These are phyloP conservation scores for Pleurotus tuber-regium DNA, from an alignment of 768 basidiomycete genomes.

Conservation along the genomic window DNA sequence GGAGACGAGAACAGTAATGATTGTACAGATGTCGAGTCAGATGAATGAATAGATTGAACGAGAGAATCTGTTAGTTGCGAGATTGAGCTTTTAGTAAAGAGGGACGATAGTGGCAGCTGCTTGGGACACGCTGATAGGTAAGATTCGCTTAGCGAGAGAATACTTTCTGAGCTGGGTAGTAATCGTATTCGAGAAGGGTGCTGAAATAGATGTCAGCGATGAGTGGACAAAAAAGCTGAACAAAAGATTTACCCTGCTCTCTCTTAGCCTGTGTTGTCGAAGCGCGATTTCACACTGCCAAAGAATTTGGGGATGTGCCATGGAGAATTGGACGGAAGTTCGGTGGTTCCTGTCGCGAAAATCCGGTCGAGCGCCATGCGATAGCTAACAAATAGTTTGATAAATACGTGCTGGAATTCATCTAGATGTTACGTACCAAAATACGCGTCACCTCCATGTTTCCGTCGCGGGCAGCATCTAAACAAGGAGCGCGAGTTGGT, in stretches of 20 bases:
- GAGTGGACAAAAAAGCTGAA: constrained; percentile 13
- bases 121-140: constrained; percentile 34
- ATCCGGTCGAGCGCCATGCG: constrained; percentile 71
- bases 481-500: constrained; percentile 13
- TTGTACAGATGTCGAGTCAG: constrained; percentile 49
- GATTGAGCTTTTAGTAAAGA: constrained; percentile 39
- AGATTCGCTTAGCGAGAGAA: constrained; percentile 37
- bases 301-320: constrained; percentile 58
- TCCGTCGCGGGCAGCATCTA: constrained; percentile 79
- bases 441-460: constrained; percentile 62
- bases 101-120: constrained; percentile 34
- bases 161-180: constrained; percentile 29
- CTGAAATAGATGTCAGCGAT: constrained; percentile 20
- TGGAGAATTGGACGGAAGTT: constrained; percentile 67
- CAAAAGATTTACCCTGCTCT: constrained; percentile 48
- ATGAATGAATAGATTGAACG: constrained; percentile 50
- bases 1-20: constrained; percentile 59
- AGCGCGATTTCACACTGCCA: constrained; percentile 71
- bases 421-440: constrained; percentile 44
- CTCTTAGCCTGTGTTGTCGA: constrained; percentile 58
- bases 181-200: constrained; percentile 17
- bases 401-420: constrained; percentile 8
- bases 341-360: constrained; percentile 70
- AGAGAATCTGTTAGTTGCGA: constrained; percentile 46
- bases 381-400: constrained; percentile 40